A percentile compares a stretch with the other conserved stretches of the same genome.
These are phyloP conservation scores for Rhizophagus sp. DNA, from an alignment of 192 early-diverging fungal species.

Conservation along the genomic window DNA sequence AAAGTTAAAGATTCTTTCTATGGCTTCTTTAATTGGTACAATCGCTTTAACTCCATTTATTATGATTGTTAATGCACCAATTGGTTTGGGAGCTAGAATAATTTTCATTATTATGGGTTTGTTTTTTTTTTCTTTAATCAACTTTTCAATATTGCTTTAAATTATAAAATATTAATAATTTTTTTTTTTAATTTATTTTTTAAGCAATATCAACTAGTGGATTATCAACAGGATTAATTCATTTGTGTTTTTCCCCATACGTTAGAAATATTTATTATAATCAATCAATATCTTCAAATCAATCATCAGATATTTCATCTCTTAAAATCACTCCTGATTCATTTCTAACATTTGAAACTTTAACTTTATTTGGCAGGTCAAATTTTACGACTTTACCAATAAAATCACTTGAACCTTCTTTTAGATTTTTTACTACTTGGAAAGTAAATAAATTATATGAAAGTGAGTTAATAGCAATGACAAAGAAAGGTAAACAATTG, in stretches of 20 bases:
- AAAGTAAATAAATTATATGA: slow-evolving; percentile 18
- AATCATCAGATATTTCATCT: slow-evolving; percentile 4
- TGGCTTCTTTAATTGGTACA: slow-evolving; percentile 52
- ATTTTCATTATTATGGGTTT: slow-evolving; percentile 52
- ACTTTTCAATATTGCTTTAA: neutral
- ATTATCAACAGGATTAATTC: slow-evolving; percentile 57
- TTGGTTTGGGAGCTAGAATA: slow-evolving; percentile 46
- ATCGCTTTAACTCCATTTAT: slow-evolving; percentile 54
- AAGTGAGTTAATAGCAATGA: neutral
- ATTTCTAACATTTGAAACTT: slow-evolving; percentile 47
- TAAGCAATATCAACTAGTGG: slow-evolving; percentile 54
- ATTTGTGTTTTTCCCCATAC: slow-evolving; percentile 60
- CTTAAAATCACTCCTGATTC: slow-evolving; percentile 44
- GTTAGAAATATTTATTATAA: slow-evolving; percentile 47
- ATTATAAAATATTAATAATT: neutral
- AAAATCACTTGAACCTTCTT: slow-evolving; percentile 50
- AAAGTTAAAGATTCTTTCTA: slow-evolving; percentile 57
- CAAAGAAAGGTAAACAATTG: neutral
- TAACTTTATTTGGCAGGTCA: slow-evolving; percentile 38
- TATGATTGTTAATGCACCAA: slow-evolving; percentile 52
- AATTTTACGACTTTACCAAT: slow-evolving; percentile 47
- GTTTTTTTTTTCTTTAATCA: neutral
- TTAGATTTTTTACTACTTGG: slow-evolving; percentile 52
- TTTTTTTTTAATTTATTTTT: neutral
- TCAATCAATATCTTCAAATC: slow-evolving; percentile 16